phyloP scores from a whole-genome alignment of 2,329 filamentous ascomycete species.

The Bipolaris cookei region DNA sequence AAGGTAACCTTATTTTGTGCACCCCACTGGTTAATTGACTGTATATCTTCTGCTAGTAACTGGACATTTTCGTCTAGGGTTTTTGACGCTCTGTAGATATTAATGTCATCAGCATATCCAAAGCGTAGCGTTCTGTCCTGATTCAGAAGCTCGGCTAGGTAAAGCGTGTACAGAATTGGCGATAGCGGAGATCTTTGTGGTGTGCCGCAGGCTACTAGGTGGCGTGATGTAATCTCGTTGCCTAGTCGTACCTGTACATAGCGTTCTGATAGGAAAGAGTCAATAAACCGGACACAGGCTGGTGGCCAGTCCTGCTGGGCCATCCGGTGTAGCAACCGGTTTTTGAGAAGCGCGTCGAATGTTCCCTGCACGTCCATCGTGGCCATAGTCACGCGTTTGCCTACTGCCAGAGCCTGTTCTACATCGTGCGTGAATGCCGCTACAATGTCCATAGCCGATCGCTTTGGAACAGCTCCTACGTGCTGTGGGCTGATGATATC shows the following conservation, averaged over 20 bases:
- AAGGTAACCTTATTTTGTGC: too few relatives aligned
- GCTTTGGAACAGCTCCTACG: too few relatives aligned
- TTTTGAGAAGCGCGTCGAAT: constrained; percentile 13
- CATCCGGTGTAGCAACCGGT: constrained; percentile 8
- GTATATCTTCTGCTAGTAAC: too few relatives aligned
- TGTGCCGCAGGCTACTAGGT: constrained; percentile 3
- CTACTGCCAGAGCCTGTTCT: too few relatives aligned
- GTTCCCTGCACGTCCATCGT: constrained; percentile 12
- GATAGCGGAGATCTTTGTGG: constrained; percentile 2
- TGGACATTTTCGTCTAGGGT: too few relatives aligned
- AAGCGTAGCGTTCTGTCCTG: neutral
- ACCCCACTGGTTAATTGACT: too few relatives aligned
- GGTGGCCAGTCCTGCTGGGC: constrained; percentile 3
- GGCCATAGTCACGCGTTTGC: constrained; percentile 13
- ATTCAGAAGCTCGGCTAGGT: constrained; percentile 8
- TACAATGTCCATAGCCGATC: too few relatives aligned
- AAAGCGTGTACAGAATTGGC: constrained; percentile 9
- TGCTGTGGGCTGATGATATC: too few relatives aligned
- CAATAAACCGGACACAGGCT: too few relatives aligned
- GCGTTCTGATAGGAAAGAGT: too few relatives aligned
- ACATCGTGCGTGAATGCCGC: too few relatives aligned
- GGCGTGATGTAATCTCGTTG: neutral
- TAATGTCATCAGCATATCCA: constrained; percentile 6
- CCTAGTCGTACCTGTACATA: constrained; percentile 6
- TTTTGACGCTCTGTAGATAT: neutral